Evolutionary conservation across 805 yeast genomes (phyloP), one percentile per base, ranked within the genome.

Genomic region (Starmerella cellae): DNA sequence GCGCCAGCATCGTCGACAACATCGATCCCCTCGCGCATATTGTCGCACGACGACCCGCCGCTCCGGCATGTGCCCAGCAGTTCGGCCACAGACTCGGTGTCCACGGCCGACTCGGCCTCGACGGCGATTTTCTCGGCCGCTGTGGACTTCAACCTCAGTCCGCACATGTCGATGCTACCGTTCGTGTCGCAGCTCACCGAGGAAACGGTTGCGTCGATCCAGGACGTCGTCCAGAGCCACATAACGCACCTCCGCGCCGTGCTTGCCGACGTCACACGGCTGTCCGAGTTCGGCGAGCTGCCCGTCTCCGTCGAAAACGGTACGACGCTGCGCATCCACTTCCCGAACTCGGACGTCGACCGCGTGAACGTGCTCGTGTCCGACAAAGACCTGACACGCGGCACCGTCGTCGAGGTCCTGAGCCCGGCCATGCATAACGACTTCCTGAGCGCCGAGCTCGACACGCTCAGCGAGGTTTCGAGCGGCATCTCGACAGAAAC

Each of bases 301-400:
- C 84, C 82, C 8, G 64, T 79, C 42, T 65, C 74, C 37, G 60
- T 71, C 41, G 66, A 65, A 36, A 54, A 60, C 30, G 56, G 61
- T 11, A 61, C 66, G 24, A 59, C 59, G 41, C 55, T 61, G 24
- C 52, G 78, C 49, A 73, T 78, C 13, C 78, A 73, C 56, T 82
- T 83, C 62, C 84, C 88, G 27, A 81, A 79, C 56, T 69, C 79
- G 45, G 83, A 79, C 46, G 60, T 68, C 5, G 63, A 58, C 5
- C 74, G 74, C 50, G 71, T 81, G 51, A 79, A 77, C 51, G 46
- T 49, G 18, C 59, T 81, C 45, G 60, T 80, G 45, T 55, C 66
- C 31, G 91, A 80, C 35, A 65, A 73, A 46, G 79, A 73, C 20
- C 72, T 81, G 5, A 57, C 70, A 2, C 66, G 70, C 10, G 87